Evolutionary conservation across 2,329 filamentous ascomycete species (phyloP).

Genomic region (Diaporthe humulicola): DNA sequence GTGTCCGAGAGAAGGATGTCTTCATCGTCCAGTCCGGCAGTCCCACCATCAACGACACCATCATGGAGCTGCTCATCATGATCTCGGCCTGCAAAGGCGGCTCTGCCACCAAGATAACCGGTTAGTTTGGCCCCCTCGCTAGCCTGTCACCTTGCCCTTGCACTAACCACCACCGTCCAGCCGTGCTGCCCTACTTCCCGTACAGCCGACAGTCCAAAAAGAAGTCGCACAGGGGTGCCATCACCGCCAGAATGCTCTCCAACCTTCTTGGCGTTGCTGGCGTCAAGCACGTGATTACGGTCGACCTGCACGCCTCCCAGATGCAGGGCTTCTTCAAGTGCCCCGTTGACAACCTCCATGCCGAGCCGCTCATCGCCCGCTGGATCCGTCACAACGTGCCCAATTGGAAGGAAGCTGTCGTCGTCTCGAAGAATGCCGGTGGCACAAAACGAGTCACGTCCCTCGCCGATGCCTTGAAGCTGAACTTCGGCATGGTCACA

Average conservation of each 20-base stretch:
- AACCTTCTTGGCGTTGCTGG: conserved; percentile 94
- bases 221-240: conserved; percentile 95
- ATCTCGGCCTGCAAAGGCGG: conserved; percentile 98
- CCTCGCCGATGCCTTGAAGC: conserved; percentile 92
- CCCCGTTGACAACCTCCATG: conserved; percentile 96
- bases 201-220: conserved; percentile 99
- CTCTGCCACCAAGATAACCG: conserved; percentile 95
- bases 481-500: conserved; percentile 97
- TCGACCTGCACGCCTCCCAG: conserved; percentile 96
- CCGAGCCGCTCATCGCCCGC: conserved; percentile 92
- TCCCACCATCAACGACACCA: conserved; percentile 95
- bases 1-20: conserved; percentile 97
- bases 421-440: conserved; percentile 98
- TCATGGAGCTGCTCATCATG: conserved; percentile 99
- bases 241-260: conserved; percentile 96
- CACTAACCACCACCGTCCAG: conserved; percentile 56
- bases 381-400: conserved; percentile 94
- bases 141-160: conserved; percentile 12
- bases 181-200: conserved; percentile 95
- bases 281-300: conserved; percentile 96
- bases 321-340: conserved; percentile 99
- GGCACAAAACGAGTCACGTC: conserved; percentile 98
- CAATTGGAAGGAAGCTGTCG: conserved; percentile 91
- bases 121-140: conserved; percentile 58
- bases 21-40: conserved; percentile 99